Conservation (phyloP, 192 early-diverging fungal species). For the Rhizoclosmatium globosum region DNA sequence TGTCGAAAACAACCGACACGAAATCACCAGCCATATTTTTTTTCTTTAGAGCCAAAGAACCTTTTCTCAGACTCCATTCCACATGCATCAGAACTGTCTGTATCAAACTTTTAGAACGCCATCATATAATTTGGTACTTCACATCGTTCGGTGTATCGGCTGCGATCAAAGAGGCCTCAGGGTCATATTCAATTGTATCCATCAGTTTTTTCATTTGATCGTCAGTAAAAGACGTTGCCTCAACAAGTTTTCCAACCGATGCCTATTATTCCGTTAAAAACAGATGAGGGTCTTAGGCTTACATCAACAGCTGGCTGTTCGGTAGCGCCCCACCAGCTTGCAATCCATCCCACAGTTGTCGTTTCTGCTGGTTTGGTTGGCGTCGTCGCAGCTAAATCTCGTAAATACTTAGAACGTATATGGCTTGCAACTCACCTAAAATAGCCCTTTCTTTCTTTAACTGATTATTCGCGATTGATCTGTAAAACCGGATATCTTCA, state of each 20-base stretch:
- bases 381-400: neutral
- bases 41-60: constrained; percentile 82
- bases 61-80: constrained; percentile 73
- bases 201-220: constrained; percentile 90
- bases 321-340: constrained; percentile 27
- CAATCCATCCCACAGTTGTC: constrained; percentile 34
- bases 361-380: neutral
- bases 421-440: constrained; percentile 27
- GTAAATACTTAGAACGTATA: neutral
- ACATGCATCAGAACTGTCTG: constrained; percentile 49
- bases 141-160: constrained; percentile 72
- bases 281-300: neutral
- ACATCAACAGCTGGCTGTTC: neutral
- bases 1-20: constrained; percentile 70
- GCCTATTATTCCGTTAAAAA: neutral
- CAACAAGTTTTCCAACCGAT: neutral
- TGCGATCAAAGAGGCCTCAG: constrained; percentile 65
- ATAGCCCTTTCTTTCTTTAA: constrained; percentile 79
- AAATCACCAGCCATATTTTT: constrained; percentile 60
- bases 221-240: constrained; percentile 65
- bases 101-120: neutral
- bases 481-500: constrained; percentile 90
- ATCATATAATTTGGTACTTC: constrained; percentile 14
- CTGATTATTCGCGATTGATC: constrained; percentile 75
- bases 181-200: constrained; percentile 95